Evolutionary conservation across 2,329 filamentous ascomycete species (phyloP), one percentile per base, ranked within the genome.

Genomic region (Diplodia mutila): DNA sequence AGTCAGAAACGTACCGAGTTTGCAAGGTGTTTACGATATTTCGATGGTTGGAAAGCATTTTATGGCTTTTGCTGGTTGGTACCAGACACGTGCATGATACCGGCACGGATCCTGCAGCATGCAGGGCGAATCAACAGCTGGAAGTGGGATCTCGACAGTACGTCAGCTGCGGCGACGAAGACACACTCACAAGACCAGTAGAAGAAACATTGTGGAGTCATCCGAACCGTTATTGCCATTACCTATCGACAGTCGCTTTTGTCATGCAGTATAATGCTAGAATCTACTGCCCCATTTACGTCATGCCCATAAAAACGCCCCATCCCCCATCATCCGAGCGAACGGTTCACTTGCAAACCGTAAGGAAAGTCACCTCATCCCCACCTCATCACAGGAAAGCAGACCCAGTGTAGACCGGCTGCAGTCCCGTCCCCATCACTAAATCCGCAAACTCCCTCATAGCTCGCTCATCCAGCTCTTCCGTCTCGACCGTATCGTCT

Each of bases 241-340:
- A 51, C 27, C 59, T 63, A 63, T 63, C 23, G 34, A 63, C 46
- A 63, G 27, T 42, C 27, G 29, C 59, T 63, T 63, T 63, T 63
- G 27, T 48, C 34, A 63, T 63, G 59, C 59, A 63, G 46, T 63
- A 21, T 25, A 63, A 29, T 63, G 29, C 46, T 32, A 51, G 34
- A 14, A 52, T 37, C 29, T 23, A n/a, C 34, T 29, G 14, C 16
- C 59, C 29, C n/a, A 29, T 32, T n/a, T 21, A 4, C n/a, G 3
- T 32, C 25, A 32, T 37, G 51, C 46, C 59, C 59, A 18, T 49
- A 11, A 63, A 51, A 32, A 59, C 39, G 23, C 25, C 55, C 37
- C 23, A 21, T 27, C 18, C 54, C 54, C 54, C 34, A 29, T 8
- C 12, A n/a, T 14, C 8, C 21, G 49, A 23, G 23, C 21, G 18